Base-by-base conservation (phyloP, 495 filamentous ascomycete species). In the Podospora pseudocomata region DNA sequence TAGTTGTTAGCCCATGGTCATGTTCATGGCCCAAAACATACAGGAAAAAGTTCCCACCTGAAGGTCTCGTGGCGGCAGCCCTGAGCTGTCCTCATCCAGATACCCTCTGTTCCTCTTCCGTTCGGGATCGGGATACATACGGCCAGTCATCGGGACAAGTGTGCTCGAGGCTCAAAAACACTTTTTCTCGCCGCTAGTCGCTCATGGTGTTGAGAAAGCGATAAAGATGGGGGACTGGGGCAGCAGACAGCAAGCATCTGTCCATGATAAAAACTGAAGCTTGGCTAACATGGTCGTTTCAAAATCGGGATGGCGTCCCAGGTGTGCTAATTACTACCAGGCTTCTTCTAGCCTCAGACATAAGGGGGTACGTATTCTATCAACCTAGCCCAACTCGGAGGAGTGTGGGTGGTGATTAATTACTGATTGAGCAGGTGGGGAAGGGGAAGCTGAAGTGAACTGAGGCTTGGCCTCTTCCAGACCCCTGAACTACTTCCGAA, bases 71-170 rank as follows among this genome's bases (percentile, higher is more conserved):
- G 72, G 63, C 16, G 74, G 28, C 1, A 78, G 68, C 27, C 70
- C 76, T 5, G 73, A 71, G 68, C 73, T 77, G 66, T 75, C 73
- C 55, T 67, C 60, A 27, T 74, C 74, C 28, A 77, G 65, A 49
- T 75, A 78, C 26, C 76, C 76, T 49, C 76, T 73, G 66, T 78
- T 78, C 44, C 62, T 49, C 26, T 62, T 70, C 59, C 67, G 66
- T 39, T 78, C 74, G 32, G 72, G 72, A 60, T 73, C 61, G 11
- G 73, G 75, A 67, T 74, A 69, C 75, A 74, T 71, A 57, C 65
- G 67, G 60, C 49, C 65, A 55, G 72, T 68, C 68, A 69, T 69
- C n/a, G 62, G 60, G 20, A 28, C 4, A 49, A 49, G 39, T 6
- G 13, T 49, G 39, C 39, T 49, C 13, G 39, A 49, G 39, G 13